Evolutionary conservation across 306 rosid species (phyloP), one percentile per base, ranked within the genome.

Genomic region (Rosa persica): DNA sequence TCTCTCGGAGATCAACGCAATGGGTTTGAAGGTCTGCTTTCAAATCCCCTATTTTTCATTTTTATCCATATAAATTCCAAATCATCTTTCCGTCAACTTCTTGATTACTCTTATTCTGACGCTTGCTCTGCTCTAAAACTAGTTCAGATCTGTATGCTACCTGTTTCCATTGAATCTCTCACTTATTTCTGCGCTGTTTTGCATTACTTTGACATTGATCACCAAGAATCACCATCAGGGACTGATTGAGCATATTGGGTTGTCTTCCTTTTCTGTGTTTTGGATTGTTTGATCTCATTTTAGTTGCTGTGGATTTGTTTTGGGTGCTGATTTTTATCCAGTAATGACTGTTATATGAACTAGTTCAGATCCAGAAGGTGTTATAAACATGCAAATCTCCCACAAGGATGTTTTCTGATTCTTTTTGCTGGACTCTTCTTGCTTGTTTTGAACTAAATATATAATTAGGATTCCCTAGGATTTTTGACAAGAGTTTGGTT

Each of bases 11-110:
- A 27, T 75, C 76, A 44, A 13, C 38, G 9, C 46, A 58, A 70
- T 81, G 84, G 84, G 81, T 81, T 70, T 76, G 77, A 70, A 76
- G 84, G 84, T 76, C 64, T 44, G 12, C 67, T 61, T n/a, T 44
- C 23, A 42, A 5, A 1, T 61, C 22, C 54, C 40, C 27, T 17
- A 4, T 7, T 4, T 36, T 8, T 60, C 16, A 4, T 30, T 62
- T 15, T 36, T 12, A n/a, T 23, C 49, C 6, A 17, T 23, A n/a
- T 57, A 22, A 40, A n/a, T 22, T 16, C 34, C 20, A 0, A 4
- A 39, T 68, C 15, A 23, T 8, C 39, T 17, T 34, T 8, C 47
- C 66, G 46, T 38, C 38, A 22, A 20, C 1, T 55, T 27, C 22
- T 6, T 25, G 40, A 15, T 30, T 6, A 0, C 40, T 69, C 36